A percentile compares a stretch with the other conserved stretches of the same genome.
These are phyloP conservation scores for Oenanthe javanica DNA, from an alignment of 140 eudicot species.

Conservation along the genomic window DNA sequence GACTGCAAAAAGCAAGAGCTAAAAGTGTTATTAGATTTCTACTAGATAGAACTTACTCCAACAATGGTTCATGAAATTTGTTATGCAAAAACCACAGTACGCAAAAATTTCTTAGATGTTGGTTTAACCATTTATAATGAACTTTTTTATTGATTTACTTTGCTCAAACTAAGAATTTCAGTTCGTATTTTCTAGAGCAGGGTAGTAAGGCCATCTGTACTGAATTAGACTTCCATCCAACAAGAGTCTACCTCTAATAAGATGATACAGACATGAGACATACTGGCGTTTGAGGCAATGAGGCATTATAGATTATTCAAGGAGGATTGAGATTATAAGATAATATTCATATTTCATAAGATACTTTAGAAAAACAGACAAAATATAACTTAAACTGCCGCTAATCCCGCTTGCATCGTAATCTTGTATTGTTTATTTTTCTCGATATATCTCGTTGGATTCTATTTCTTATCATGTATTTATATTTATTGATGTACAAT, in stretches of 20 bases:
- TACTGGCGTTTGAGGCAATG: not conserved
- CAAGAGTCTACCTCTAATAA: not conserved
- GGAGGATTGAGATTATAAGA: not conserved
- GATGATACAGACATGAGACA: no score
- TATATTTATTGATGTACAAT: no score
- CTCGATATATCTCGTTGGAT: not conserved
- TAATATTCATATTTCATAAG: no score
- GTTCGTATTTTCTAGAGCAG: not conserved
- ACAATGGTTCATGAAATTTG: not conserved
- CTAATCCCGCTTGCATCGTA: not conserved
- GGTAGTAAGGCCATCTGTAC: not conserved
- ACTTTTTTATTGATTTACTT: no score
- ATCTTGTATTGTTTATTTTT: not conserved
- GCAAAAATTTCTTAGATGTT: not conserved
- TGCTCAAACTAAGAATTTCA: no score
- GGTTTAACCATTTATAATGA: no score
- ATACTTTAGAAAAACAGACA: no score
- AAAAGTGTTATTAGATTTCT: no score
- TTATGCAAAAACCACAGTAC: not conserved
- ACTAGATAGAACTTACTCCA: no score
- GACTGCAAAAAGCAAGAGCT: no score
- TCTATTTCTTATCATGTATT: no score
- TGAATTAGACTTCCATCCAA: not conserved
- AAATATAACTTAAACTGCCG: not conserved
- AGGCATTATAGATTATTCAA: not conserved